Conservation (phyloP, 1,284 basidiomycete species). For the Cryptococcus depauperatus region DNA sequence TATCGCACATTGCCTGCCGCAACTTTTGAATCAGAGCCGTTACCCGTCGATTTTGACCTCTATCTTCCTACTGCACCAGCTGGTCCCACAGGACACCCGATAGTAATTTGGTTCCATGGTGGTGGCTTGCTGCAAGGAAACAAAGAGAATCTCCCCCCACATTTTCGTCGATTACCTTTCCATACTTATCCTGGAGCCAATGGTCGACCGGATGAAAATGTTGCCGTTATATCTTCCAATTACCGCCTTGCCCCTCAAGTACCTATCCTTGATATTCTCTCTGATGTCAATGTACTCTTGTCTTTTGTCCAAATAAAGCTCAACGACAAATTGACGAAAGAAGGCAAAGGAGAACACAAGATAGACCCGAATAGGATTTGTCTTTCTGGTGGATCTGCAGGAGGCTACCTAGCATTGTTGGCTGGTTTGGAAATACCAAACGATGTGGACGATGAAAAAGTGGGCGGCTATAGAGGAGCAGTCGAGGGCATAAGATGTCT, state of each 20-base stretch:
- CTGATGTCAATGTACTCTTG: conserved; percentile 30
- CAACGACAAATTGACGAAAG: conserved; percentile 26
- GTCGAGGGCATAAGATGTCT: conserved; percentile 29
- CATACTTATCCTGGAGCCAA: conserved; percentile 9
- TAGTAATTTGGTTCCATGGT: conserved; percentile 43
- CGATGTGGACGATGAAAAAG: conserved; percentile 21
- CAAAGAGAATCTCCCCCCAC: conserved; percentile 43
- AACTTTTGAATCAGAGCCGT: conserved; percentile 38
- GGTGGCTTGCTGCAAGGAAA: conserved; percentile 42
- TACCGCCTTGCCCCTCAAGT: conserved; percentile 41
- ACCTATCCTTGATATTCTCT: conserved; percentile 39
- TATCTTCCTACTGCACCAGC: conserved; percentile 29
- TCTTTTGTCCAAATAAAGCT: conserved; percentile 28
- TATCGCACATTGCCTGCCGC: conserved; percentile 35
- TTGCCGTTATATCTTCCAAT: conserved; percentile 37
- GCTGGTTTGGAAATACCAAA: conserved; percentile 29
- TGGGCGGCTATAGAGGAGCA: conserved; percentile 33
- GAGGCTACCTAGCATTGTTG: conserved; percentile 41
- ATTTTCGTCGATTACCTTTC: conserved; percentile 35
- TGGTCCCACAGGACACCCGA: conserved; percentile 19
- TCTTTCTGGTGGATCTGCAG: conserved; percentile 38
- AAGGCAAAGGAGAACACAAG: conserved; percentile 20
- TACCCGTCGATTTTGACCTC: conserved; percentile 36
- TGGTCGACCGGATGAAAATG: conserved; percentile 11
- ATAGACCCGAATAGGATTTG: conserved; percentile 33